Evolutionary conservation across 805 yeast genomes (phyloP).

Genomic region (Monosporozyma aerobia): DNA sequence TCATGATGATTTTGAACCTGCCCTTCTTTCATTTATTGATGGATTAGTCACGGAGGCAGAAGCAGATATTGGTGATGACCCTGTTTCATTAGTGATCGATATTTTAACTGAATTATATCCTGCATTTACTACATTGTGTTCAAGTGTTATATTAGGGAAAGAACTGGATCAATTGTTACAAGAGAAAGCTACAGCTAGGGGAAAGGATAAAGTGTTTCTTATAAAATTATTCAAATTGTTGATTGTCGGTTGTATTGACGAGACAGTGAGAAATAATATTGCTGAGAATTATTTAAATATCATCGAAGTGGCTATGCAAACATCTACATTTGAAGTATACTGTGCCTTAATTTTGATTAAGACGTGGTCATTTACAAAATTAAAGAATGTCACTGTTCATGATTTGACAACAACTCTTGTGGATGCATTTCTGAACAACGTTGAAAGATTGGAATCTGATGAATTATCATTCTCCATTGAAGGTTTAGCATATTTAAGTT

Average conservation of each 20-base stretch:
- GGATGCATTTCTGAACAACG: conserved; percentile 6
- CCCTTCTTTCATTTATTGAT: conserved; percentile 14
- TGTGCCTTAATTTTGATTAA: conserved; percentile 44
- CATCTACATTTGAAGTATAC: conserved; percentile 24
- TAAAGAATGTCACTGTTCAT: conserved; percentile 25
- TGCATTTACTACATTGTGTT: conserved; percentile 21
- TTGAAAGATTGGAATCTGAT: not conserved
- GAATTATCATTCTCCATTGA: conserved; percentile 27
- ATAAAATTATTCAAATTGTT: conserved; percentile 29
- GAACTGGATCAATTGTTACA: conserved; percentile 22
- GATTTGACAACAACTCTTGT: conserved; percentile 28
- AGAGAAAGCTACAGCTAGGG: conserved; percentile 10
- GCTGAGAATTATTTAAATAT: conserved; percentile 36
- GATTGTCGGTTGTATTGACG: conserved; percentile 43
- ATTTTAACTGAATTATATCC: conserved; percentile 23
- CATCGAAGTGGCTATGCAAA: conserved; percentile 31
- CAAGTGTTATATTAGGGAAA: conserved; percentile 23
- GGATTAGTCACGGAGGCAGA: conserved; percentile 21
- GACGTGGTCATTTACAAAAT: conserved; percentile 44
- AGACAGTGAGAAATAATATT: conserved; percentile 39
- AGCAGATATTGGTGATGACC: conserved; percentile 16
- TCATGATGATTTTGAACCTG: conserved; percentile 13
- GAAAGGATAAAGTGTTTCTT: conserved; percentile 15
- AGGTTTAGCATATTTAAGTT: conserved; percentile 42
- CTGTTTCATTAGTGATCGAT: conserved; percentile 15